phyloP scores from a whole-genome alignment of 345 rosid species.

The Citrus trifoliata region DNA sequence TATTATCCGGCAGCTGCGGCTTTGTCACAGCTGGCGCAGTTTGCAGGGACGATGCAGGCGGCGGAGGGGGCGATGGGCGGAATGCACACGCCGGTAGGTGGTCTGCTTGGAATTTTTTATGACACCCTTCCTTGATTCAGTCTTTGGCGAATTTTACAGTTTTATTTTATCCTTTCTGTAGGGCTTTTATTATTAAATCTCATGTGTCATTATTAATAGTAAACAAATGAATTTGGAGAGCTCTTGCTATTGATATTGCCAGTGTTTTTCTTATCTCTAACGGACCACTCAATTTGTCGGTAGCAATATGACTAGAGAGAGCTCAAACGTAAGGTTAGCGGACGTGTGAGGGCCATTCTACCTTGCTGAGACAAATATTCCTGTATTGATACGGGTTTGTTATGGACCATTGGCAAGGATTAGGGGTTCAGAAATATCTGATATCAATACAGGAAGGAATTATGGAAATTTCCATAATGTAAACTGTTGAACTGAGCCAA shows the following conservation, averaged over 20 bases:
- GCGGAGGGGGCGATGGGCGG: slow-evolving; percentile 14
- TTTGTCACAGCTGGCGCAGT: slow-evolving; percentile 23
- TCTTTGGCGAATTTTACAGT: not conserved
- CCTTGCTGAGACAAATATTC: not conserved
- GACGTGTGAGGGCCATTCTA: not conserved
- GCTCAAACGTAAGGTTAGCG: not conserved
- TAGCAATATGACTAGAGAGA: not conserved
- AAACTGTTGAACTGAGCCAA: not conserved
- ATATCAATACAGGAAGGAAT: not conserved
- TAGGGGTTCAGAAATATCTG: not conserved
- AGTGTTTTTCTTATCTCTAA: not conserved
- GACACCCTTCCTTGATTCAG: not conserved
- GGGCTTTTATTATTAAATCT: too few relatives aligned
- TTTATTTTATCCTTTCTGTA: too few relatives aligned
- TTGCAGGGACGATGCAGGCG: too few relatives aligned
- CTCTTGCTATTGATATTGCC: not conserved
- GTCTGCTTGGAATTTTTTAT: not conserved
- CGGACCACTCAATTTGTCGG: not conserved
- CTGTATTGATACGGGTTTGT: not conserved
- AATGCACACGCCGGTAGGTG: slow-evolving; percentile 19
- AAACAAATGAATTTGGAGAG: not conserved
- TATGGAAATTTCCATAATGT: not conserved
- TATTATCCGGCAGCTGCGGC: not conserved
- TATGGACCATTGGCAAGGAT: not conserved
- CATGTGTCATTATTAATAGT: not conserved